Percentiles rank a stretch among this genome's conserved stretches.
Conservation (phyloP, 2,329 filamentous ascomycete species). For the Penicillium sp. region DNA sequence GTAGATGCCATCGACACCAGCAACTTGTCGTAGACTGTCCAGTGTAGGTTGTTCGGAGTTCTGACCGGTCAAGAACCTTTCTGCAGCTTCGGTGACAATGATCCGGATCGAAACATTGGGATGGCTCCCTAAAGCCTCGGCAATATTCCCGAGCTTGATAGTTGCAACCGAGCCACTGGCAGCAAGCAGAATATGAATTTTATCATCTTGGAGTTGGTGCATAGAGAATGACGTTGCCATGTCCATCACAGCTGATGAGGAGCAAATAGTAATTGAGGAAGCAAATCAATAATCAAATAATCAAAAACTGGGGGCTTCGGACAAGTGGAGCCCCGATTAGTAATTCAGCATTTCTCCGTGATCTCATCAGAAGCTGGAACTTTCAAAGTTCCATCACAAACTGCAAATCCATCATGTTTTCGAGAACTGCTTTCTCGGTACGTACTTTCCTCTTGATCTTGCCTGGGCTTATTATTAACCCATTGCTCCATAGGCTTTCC, state of each 20-base stretch:
- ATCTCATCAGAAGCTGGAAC: conserved; percentile 2
- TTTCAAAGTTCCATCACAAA: conserved; percentile 4
- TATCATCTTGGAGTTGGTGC: conserved; percentile 21
- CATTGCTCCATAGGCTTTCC: conserved; percentile 24
- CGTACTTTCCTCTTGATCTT: background rate
- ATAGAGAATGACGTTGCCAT: conserved; percentile 10
- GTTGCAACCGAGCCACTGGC: conserved; percentile 58
- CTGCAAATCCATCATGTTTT: conserved; percentile 26
- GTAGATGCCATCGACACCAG: conserved; percentile 75
- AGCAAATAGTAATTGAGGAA: too few species aligned
- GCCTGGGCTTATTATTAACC: background rate
- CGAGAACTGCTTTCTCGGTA: conserved; percentile 21
- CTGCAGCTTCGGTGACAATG: conserved; percentile 67
- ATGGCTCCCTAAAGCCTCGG: conserved; percentile 43
- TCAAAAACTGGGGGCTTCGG: too few species aligned
- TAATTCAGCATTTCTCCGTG: conserved; percentile 8
- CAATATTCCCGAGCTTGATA: conserved; percentile 71
- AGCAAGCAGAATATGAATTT: conserved; percentile 48
- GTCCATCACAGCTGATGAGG: too few species aligned
- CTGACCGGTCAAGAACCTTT: conserved; percentile 70
- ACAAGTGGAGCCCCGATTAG: conserved; percentile 4
- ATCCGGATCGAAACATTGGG: conserved; percentile 69
- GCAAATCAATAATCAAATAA: too few species aligned
- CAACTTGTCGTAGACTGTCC: conserved; percentile 51
- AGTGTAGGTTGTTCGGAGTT: conserved; percentile 69